phyloP scores from a whole-genome alignment of 345 rosid species.

The Salix exigua region DNA sequence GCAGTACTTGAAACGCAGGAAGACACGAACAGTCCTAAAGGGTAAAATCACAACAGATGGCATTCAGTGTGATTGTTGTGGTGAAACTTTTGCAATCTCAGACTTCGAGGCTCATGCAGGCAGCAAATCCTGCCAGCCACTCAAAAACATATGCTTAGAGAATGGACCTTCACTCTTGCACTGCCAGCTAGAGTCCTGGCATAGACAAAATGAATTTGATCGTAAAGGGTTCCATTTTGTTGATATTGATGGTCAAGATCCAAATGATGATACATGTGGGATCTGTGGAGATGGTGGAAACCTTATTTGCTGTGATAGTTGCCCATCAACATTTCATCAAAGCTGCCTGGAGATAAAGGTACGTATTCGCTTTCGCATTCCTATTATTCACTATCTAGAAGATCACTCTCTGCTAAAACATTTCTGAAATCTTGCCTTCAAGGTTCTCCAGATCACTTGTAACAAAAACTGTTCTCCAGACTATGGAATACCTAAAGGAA shows the following conservation, averaged over 20 bases:
- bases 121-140: constrained; percentile 41
- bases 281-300: constrained; percentile 97
- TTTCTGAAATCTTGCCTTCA: neutral
- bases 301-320: constrained; percentile 84
- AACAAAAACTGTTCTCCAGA: neutral
- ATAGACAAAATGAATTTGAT: constrained; percentile 55
- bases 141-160: constrained; percentile 58
- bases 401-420: neutral
- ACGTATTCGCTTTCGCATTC: constrained; percentile 20
- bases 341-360: constrained; percentile 77
- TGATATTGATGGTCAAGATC: constrained; percentile 66
- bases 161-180: constrained; percentile 63
- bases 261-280: constrained; percentile 94
- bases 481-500: neutral
- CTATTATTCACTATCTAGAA: neutral
- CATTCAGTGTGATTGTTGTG: constrained; percentile 74
- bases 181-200: constrained; percentile 67
- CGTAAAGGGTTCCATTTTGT: constrained; percentile 59
- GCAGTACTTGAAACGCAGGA: constrained; percentile 41
- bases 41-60: constrained; percentile 64
- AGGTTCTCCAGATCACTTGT: neutral
- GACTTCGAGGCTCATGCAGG: constrained; percentile 75
- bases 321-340: constrained; percentile 96
- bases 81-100: constrained; percentile 39
- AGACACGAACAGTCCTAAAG: constrained; percentile 35